phyloP scores from a whole-genome alignment of 2,329 filamentous ascomycete genomes.

The Waltergamsia citrina region DNA sequence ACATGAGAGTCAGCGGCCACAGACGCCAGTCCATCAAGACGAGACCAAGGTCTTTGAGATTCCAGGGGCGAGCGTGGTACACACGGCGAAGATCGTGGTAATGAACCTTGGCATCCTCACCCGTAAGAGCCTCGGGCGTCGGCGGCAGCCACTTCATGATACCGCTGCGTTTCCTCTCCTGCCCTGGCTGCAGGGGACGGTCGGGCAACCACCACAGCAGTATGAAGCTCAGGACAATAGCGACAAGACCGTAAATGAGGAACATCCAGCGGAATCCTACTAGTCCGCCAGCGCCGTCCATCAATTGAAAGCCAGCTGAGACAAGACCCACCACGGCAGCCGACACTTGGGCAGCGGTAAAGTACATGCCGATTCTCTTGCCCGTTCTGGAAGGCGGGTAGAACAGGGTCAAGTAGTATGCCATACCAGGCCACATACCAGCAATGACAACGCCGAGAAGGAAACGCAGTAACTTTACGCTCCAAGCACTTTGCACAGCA shows the following conservation, averaged over 20 bases:
- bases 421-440: conserved; percentile 94
- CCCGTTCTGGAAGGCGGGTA: conserved; percentile 81
- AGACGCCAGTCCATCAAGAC: conserved; percentile 80
- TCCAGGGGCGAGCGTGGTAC: conserved; percentile 70
- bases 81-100: conserved; percentile 76
- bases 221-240: conserved; percentile 58
- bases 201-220: conserved; percentile 90
- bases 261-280: conserved; percentile 93
- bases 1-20: conserved; percentile 83
- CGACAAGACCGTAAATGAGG: conserved; percentile 71
- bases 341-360: conserved; percentile 80
- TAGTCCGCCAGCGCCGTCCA: conserved; percentile 69
- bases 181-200: conserved; percentile 65
- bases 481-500: conserved; percentile 74
- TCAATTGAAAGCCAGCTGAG: conserved; percentile 83
- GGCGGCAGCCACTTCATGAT: conserved; percentile 58
- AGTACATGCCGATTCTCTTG: conserved; percentile 84
- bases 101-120: conserved; percentile 71
- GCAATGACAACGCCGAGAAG: conserved; percentile 81
- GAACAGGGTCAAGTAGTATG: conserved; percentile 85
- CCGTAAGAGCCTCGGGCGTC: conserved; percentile 61
- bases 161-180: conserved; percentile 38
- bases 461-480: conserved; percentile 78
- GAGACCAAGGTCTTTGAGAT: conserved; percentile 53
- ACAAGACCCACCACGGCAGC: conserved; percentile 84